Conservation (phyloP, 2,329 filamentous ascomycete species). For the Phialemonium atrogriseum region DNA sequence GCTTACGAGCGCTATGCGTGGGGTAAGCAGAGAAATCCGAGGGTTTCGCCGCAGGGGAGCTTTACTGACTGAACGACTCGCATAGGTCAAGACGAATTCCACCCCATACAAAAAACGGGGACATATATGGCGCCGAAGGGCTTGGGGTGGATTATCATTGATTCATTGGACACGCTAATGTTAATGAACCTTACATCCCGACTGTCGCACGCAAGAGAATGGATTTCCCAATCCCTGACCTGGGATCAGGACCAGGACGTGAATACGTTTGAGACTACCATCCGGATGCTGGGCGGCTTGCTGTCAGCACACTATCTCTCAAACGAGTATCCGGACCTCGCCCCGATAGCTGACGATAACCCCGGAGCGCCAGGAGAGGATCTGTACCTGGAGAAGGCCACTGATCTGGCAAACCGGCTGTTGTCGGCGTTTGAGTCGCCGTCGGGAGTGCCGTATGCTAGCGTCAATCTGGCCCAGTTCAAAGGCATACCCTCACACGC, state of each 20-base stretch:
- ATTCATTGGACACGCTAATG: conserved; percentile 93
- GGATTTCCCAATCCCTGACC: conserved; percentile 71
- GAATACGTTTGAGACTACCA: conserved; percentile 96
- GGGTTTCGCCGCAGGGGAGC: neutral
- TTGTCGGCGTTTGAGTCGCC: conserved; percentile 79
- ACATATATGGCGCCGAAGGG: conserved; percentile 80
- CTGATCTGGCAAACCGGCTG: conserved; percentile 81
- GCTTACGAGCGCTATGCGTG: conserved; percentile 89
- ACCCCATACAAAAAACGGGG: conserved; percentile 71
- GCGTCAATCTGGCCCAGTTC: conserved; percentile 74
- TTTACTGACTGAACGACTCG: conserved; percentile 19
- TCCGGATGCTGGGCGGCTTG: conserved; percentile 90
- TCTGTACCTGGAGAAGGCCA: conserved; percentile 91
- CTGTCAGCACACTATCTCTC: conserved; percentile 94
- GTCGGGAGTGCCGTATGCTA: conserved; percentile 83
- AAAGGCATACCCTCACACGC: conserved; percentile 73
- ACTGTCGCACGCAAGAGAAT: conserved; percentile 76
- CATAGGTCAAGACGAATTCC: conserved; percentile 74
- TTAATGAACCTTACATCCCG: conserved; percentile 93
- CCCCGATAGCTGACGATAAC: conserved; percentile 64
- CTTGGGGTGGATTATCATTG: conserved; percentile 96
- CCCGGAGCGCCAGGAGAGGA: conserved; percentile 71
- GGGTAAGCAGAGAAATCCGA: too few species aligned
- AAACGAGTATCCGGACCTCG: conserved; percentile 70
- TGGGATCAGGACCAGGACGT: conserved; percentile 94